These are phyloP conservation scores for Globisporangium megalacanthum DNA, from an alignment of 352 stramenopile genomes.

Conservation along the genomic window DNA sequence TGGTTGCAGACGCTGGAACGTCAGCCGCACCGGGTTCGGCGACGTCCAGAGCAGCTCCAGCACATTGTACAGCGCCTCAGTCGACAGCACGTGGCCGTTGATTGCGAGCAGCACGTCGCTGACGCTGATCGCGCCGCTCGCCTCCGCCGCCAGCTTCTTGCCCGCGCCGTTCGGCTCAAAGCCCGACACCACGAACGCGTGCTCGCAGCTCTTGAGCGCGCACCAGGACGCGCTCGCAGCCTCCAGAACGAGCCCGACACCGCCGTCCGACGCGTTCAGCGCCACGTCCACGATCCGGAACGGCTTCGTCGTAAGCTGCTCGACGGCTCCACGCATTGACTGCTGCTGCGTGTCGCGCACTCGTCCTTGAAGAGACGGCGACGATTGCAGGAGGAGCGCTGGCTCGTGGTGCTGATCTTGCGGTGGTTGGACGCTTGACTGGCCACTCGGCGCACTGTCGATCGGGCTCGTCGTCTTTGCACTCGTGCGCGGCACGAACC, in stretches of 20 bases:
- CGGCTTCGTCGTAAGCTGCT: conserved; percentile 5
- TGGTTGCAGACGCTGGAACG: conserved; percentile 49
- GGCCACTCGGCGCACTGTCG: neutral
- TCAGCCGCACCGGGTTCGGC: conserved; percentile 58
- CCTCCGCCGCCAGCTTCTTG: conserved; percentile 60
- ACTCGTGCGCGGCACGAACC: conserved; percentile 4
- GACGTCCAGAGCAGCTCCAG: conserved; percentile 69
- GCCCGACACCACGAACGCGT: conserved; percentile 40
- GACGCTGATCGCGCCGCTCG: conserved; percentile 53
- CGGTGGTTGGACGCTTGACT: neutral
- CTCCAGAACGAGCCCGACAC: conserved; percentile 58
- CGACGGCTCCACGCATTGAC: neutral
- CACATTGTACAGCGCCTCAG: conserved; percentile 43
- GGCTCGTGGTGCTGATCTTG: neutral
- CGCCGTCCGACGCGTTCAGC: conserved; percentile 61
- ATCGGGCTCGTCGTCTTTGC: neutral
- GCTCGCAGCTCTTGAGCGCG: conserved; percentile 11
- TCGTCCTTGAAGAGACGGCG: no score
- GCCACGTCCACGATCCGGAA: conserved; percentile 48
- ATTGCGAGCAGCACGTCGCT: conserved; percentile 62
- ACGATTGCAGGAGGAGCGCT: no score
- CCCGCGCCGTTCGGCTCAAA: conserved; percentile 65
- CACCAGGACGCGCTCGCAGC: conserved; percentile 15
- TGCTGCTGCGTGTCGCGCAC: neutral
- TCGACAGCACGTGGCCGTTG: conserved; percentile 40